Conservation (phyloP, 2,329 filamentous ascomycete species). For the Beauveria sp. region DNA sequence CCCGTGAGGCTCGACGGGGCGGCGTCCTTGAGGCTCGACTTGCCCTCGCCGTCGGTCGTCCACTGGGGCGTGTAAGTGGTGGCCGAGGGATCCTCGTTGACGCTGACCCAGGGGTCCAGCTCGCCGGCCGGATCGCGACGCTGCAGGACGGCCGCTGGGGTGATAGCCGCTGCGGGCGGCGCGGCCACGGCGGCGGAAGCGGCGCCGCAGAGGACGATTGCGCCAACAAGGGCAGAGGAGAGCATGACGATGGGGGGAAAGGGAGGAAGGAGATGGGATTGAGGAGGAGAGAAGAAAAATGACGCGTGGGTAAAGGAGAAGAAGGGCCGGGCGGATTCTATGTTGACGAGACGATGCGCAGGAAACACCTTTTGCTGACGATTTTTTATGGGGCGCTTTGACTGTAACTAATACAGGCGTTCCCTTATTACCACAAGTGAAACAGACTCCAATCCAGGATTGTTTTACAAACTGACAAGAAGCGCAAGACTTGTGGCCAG, state of each 20-base stretch:
- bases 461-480: background rate
- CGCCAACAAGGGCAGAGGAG: background rate
- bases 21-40: conserved; percentile 28
- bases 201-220: background rate
- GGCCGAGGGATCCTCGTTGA: conserved; percentile 39
- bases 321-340: background rate
- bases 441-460: background rate
- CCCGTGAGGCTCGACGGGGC: conserved; percentile 41
- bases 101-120: conserved; percentile 43
- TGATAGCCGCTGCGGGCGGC: background rate
- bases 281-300: background rate
- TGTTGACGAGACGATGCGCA: background rate
- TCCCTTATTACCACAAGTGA: background rate
- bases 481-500: too few relatives aligned
- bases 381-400: conserved; percentile 6
- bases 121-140: conserved; percentile 22
- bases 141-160: conserved; percentile 12
- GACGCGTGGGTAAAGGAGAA: background rate
- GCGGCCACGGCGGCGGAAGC: background rate
- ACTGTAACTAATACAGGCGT: background rate
- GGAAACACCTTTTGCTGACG: background rate
- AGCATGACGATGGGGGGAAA: conserved; percentile 1
- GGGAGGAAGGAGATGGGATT: background rate
- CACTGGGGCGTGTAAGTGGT: conserved; percentile 42
- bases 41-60: conserved; percentile 36